These are phyloP conservation scores for Yarrowia bubula DNA, from an alignment of 805 yeast genomes.

Conservation along the genomic window DNA sequence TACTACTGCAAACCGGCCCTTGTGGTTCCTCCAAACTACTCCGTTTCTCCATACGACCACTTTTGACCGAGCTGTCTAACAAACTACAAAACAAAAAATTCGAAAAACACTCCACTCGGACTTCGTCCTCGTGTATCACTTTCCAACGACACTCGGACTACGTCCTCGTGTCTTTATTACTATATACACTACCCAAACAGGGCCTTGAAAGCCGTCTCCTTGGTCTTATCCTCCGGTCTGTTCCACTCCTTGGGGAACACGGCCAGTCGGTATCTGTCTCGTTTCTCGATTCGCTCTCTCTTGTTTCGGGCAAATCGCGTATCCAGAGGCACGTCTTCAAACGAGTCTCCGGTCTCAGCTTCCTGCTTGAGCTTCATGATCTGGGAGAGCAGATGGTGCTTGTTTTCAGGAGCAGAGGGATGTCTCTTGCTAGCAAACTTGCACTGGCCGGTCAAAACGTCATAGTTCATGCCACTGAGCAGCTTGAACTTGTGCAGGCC, in stretches of 20 bases:
- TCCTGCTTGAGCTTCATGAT: conserved; percentile 61
- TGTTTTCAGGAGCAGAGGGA: conserved; percentile 82
- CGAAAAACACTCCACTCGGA: background rate
- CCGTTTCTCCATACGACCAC: no score
- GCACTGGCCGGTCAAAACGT: conserved; percentile 57
- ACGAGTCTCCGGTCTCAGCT: conserved; percentile 63
- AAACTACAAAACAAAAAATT: no score
- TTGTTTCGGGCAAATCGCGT: conserved; percentile 60
- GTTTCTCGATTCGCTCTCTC: conserved; percentile 35
- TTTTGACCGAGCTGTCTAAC: no score
- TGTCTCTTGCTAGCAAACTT: conserved; percentile 64
- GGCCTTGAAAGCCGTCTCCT: conserved; percentile 13
- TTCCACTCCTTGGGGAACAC: conserved; percentile 60
- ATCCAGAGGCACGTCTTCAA: conserved; percentile 79
- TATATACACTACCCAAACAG: conserved; percentile 22
- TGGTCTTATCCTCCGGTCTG: conserved; percentile 14
- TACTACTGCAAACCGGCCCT: no score
- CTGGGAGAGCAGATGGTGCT: conserved; percentile 64
- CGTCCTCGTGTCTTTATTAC: background rate
- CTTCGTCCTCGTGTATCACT: background rate
- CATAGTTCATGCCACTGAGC: conserved; percentile 74
- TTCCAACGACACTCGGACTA: no score
- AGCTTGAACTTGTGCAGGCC: conserved; percentile 74
- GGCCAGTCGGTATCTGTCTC: conserved; percentile 25
- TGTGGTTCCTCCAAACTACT: no score